These are phyloP conservation scores for Aspergillus sp. DNA, from an alignment of 2,329 filamentous ascomycete species.

Conservation along the genomic window DNA sequence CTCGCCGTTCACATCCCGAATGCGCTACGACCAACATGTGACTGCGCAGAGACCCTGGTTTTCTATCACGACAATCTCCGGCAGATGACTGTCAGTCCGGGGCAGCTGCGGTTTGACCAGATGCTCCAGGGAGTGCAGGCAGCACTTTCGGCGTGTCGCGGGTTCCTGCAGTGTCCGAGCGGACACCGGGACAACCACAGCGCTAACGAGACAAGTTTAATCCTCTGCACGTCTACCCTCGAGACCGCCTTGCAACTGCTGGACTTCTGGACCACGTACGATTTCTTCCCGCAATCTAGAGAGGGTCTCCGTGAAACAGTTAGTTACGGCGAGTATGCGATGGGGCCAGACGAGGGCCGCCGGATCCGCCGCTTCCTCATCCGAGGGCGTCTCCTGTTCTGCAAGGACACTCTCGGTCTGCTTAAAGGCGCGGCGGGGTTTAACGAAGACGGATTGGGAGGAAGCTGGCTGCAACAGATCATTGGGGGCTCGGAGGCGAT, in stretches of 20 bases:
- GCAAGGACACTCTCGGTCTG: conserved; percentile 25
- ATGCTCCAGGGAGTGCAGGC: conserved; percentile 32
- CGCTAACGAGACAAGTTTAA: conserved; percentile 22
- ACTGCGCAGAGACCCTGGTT: conserved; percentile 31
- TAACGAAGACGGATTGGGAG: conserved; percentile 11
- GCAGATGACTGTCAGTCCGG: conserved; percentile 25
- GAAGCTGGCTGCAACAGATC: conserved; percentile 27
- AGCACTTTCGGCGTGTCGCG: conserved; percentile 29
- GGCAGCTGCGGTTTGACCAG: conserved; percentile 32
- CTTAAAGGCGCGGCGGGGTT: conserved; percentile 21
- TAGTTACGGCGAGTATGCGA: conserved; percentile 34
- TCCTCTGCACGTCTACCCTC: conserved; percentile 31
- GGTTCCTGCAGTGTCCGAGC: conserved; percentile 30
- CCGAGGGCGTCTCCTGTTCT: conserved; percentile 28
- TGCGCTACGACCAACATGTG: conserved; percentile 24
- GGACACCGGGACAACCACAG: conserved; percentile 31
- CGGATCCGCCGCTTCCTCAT: conserved; percentile 30
- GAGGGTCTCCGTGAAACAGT: conserved; percentile 15
- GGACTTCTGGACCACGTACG: conserved; percentile 31
- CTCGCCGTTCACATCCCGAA: conserved; percentile 30
- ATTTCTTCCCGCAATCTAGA: conserved; percentile 14
- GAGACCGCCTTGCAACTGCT: conserved; percentile 32
- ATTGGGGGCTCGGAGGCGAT: conserved; percentile 30
- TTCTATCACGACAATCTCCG: conserved; percentile 34
- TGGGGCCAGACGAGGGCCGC: conserved; percentile 27